These are phyloP conservation scores for Amanita rubescens DNA, from an alignment of 768 basidiomycete genomes.

Conservation along the genomic window DNA sequence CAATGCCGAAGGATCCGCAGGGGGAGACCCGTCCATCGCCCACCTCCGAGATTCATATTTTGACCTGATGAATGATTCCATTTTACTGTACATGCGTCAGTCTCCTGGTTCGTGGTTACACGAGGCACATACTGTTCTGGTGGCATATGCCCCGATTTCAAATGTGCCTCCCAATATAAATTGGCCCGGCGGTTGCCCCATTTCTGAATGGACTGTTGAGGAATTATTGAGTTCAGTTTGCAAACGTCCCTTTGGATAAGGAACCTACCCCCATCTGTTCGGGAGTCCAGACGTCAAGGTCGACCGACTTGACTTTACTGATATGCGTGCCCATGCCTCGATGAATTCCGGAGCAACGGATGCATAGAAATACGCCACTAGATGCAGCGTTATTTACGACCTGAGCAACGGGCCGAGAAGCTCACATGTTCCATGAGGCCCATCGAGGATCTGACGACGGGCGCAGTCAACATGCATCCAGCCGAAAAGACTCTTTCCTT, in stretches of 20 bases:
- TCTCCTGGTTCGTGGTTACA: neutral
- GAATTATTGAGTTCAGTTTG: neutral
- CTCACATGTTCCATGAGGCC: constrained; percentile 96
- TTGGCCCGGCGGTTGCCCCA: constrained; percentile 96
- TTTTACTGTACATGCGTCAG: constrained; percentile 58
- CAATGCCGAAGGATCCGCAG: constrained; percentile 72
- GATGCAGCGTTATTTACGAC: neutral
- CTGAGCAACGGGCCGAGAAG: neutral
- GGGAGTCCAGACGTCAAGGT: constrained; percentile 95
- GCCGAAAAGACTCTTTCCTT: neutral
- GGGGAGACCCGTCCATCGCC: constrained; percentile 87
- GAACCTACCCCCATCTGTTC: constrained; percentile 87
- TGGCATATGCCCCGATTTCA: constrained; percentile 85
- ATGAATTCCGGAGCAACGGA: constrained; percentile 96
- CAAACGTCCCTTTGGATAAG: neutral
- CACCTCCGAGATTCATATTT: constrained; percentile 93
- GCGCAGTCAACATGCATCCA: constrained; percentile 5
- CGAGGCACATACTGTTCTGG: constrained; percentile 78
- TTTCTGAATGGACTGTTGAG: constrained; percentile 64
- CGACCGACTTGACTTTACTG: constrained; percentile 93
- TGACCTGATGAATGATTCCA: constrained; percentile 94
- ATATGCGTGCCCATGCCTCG: constrained; percentile 98
- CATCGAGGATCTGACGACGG: constrained; percentile 76
- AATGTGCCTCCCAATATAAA: constrained; percentile 94
- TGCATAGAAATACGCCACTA: constrained; percentile 92